Evolutionary conservation across 164 flowering plant genomes (phyloP).

Genomic region (Sedum album): DNA sequence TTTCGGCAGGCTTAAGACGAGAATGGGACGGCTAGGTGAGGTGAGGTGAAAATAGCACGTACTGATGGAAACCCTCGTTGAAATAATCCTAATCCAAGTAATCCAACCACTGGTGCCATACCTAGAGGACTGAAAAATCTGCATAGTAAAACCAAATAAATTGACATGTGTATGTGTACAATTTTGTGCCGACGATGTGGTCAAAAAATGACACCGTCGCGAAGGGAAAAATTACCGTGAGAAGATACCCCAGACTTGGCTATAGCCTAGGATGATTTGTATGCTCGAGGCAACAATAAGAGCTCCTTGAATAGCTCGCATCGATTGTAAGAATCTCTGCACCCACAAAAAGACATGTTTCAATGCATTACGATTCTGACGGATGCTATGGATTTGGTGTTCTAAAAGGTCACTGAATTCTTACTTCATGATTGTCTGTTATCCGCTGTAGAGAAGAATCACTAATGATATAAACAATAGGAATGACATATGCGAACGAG

Average conservation of each 20-base stretch:
- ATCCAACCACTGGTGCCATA: slow-evolving; percentile 96
- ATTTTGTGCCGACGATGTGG: not conserved
- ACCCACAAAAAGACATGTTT: slow-evolving; percentile 16
- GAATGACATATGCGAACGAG: slow-evolving; percentile 40
- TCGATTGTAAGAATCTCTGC: slow-evolving; percentile 92
- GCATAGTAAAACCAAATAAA: slow-evolving; percentile 25
- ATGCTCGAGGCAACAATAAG: slow-evolving; percentile 76
- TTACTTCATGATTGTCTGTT: no score
- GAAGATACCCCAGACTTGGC: slow-evolving; percentile 92
- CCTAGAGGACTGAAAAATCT: slow-evolving; percentile 98
- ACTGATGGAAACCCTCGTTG: slow-evolving; percentile 88
- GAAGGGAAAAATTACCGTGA: slow-evolving; percentile 49
- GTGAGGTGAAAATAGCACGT: slow-evolving; percentile 21
- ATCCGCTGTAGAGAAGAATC: no score
- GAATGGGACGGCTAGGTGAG: no score
- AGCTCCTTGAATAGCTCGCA: slow-evolving; percentile 98
- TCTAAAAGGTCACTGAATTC: slow-evolving; percentile 10
- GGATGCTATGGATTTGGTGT: not conserved
- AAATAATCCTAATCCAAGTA: slow-evolving; percentile 85
- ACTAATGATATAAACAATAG: slow-evolving; percentile 31
- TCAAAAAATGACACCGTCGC: slow-evolving; percentile 13
- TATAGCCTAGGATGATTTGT: slow-evolving; percentile 86
- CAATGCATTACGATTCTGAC: no score
- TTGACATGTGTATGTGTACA: slow-evolving; percentile 25
- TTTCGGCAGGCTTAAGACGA: not conserved